Conservation (phyloP, 768 basidiomycete genomes). For the Phanerochaete carnosa region DNA sequence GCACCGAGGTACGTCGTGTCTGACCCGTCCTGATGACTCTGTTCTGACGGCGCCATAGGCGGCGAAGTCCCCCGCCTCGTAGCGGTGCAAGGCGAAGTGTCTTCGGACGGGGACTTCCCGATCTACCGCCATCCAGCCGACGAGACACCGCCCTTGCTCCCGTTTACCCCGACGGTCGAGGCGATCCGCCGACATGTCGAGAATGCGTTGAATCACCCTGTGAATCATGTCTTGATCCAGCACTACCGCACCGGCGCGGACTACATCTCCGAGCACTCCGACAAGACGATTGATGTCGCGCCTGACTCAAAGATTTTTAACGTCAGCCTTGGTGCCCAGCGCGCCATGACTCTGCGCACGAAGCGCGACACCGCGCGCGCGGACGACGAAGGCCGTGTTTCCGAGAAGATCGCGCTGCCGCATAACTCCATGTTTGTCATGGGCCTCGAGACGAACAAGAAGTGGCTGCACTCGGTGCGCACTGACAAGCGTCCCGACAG, state of each 20-base stretch:
- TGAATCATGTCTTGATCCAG: slow-evolving; percentile 85
- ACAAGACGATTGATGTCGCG: slow-evolving; percentile 83
- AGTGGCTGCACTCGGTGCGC: slow-evolving; percentile 76
- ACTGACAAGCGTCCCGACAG: slow-evolving; percentile 64
- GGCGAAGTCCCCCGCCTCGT: slow-evolving; percentile 70
- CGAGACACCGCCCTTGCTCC: slow-evolving; percentile 62
- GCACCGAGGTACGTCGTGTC: slow-evolving; percentile 54
- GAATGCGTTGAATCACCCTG: slow-evolving; percentile 53
- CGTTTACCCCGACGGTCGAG: slow-evolving; percentile 68
- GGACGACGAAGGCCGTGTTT: slow-evolving; percentile 10
- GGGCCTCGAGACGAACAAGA: slow-evolving; percentile 67
- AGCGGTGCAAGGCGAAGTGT: slow-evolving; percentile 58
- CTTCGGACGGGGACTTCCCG: slow-evolving; percentile 58
- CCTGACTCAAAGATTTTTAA: slow-evolving; percentile 75
- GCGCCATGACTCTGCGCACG: slow-evolving; percentile 68
- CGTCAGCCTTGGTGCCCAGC: slow-evolving; percentile 75
- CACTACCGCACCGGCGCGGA: slow-evolving; percentile 76
- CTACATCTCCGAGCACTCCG: slow-evolving; percentile 84
- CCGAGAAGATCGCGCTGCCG: slow-evolving; percentile 68
- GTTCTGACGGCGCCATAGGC: slow-evolving; percentile 35
- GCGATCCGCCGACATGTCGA: slow-evolving; percentile 64
- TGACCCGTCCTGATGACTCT: neutral
- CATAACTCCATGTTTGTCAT: slow-evolving; percentile 84
- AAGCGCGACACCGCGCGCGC: slow-evolving; percentile 32
- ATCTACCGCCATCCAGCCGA: slow-evolving; percentile 84